phyloP scores from a whole-genome alignment of 176 grass and related monocot species.

The Phoenix dactylifera region DNA sequence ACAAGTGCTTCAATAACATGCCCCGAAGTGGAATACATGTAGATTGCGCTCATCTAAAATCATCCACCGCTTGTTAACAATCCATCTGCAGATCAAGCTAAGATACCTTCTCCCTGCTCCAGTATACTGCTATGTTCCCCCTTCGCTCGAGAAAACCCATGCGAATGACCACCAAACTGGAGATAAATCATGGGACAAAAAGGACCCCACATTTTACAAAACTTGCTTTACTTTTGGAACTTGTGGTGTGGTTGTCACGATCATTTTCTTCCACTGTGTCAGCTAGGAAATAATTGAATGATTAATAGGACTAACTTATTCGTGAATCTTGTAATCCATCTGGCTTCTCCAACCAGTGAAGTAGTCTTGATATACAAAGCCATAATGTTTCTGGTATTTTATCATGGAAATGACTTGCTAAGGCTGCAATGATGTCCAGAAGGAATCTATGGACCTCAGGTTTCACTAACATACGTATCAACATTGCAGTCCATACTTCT shows the following conservation, averaged over 20 bases:
- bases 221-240: constrained; percentile 24
- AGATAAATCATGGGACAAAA: too few species aligned
- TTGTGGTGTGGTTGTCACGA: constrained; percentile 31
- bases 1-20: too few species aligned
- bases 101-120: too few species aligned
- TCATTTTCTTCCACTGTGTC: too few species aligned
- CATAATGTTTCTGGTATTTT: constrained; percentile 83
- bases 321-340: constrained; percentile 18
- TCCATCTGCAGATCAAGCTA: too few species aligned
- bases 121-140: too few species aligned
- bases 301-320: constrained; percentile 3
- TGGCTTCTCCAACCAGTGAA: constrained; percentile 60
- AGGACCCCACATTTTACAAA: not conserved
- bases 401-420: constrained; percentile 43
- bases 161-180: too few species aligned
- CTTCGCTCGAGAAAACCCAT: too few species aligned
- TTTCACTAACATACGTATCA: constrained; percentile 51
- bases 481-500: constrained; percentile 67
- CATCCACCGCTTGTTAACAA: too few species aligned
- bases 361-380: constrained; percentile 73
- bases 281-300: too few species aligned
- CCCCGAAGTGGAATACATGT: too few species aligned
- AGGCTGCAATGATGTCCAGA: constrained; percentile 41
- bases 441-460: constrained; percentile 21
- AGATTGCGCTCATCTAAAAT: too few species aligned